Evolutionary conservation across 352 stramenopile species (phyloP).

Genomic region (Phytopythium aichiense): DNA sequence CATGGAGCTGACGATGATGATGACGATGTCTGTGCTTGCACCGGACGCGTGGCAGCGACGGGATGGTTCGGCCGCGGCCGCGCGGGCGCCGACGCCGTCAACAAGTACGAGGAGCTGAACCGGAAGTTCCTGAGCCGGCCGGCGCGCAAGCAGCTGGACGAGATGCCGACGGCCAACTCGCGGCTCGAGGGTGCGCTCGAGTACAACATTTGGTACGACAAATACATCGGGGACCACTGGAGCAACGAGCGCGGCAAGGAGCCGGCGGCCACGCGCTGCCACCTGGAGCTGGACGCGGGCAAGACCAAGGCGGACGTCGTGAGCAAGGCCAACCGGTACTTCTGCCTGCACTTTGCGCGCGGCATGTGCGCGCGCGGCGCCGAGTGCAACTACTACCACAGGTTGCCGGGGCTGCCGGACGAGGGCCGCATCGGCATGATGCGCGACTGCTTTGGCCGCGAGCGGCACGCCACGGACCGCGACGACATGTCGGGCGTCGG

Average conservation of each 20-base stretch:
- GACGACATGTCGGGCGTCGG: slow-evolving; percentile 93
- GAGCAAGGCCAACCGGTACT: slow-evolving; percentile 82
- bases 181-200: slow-evolving; percentile 90
- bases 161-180: slow-evolving; percentile 80
- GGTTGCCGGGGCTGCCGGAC: slow-evolving; percentile 72
- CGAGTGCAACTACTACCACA: slow-evolving; percentile 93
- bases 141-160: slow-evolving; percentile 89
- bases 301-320: slow-evolving; percentile 90
- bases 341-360: slow-evolving; percentile 92
- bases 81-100: slow-evolving; percentile 57
- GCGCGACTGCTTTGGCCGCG: slow-evolving; percentile 91
- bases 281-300: slow-evolving; percentile 81
- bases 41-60: slow-evolving; percentile 33
- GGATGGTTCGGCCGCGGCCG: slow-evolving; percentile 93
- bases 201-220: slow-evolving; percentile 97
- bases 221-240: slow-evolving; percentile 91
- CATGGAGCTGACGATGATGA: too few relatives aligned
- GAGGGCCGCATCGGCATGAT: slow-evolving; percentile 81
- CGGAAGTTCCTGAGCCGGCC: slow-evolving; percentile 77
- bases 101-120: slow-evolving; percentile 86
- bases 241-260: slow-evolving; percentile 81
- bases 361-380: slow-evolving; percentile 86
- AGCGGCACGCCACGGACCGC: slow-evolving; percentile 87
- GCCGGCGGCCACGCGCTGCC: slow-evolving; percentile 82
- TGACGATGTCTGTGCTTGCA: not conserved